Evolutionary conservation across 2,329 filamentous ascomycete genomes (phyloP).

Genomic region (Diaporthe batatas): DNA sequence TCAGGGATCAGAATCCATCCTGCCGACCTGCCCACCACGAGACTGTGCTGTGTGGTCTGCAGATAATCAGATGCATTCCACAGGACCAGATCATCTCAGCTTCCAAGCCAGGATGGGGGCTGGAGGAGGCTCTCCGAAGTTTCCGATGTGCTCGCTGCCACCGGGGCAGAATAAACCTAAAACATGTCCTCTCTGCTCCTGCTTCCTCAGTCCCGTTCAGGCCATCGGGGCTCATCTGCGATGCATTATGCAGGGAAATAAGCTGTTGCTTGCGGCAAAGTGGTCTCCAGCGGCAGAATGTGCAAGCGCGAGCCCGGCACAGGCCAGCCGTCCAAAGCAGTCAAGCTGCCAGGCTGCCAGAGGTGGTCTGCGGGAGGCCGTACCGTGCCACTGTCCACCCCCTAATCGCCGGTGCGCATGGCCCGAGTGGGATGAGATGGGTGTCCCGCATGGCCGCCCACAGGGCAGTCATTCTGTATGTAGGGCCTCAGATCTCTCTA

Average conservation of each 20-base stretch:
- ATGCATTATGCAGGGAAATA: constrained; percentile 23
- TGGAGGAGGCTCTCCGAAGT: constrained; percentile 33
- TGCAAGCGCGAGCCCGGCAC: constrained; percentile 14
- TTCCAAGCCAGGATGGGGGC: constrained; percentile 13
- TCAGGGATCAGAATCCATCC: constrained; percentile 25
- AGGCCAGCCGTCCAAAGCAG: constrained; percentile 5
- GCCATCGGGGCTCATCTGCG: constrained; percentile 4
- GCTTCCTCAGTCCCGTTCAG: neutral
- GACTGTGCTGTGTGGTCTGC: neutral
- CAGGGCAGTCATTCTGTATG: neutral
- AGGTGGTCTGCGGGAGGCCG: constrained; percentile 14
- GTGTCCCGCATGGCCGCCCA: neutral
- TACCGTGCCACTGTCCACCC: constrained; percentile 11
- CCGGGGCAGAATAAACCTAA: neutral
- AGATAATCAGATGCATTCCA: constrained; percentile 24
- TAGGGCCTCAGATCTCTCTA: constrained; percentile 20
- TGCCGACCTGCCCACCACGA: constrained; percentile 21
- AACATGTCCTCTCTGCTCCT: neutral
- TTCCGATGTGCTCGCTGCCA: constrained; percentile 19
- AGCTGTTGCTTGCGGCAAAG: constrained; percentile 7
- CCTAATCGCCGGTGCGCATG: constrained; percentile 1
- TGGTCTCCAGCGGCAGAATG: constrained; percentile 1
- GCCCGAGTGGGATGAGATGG: constrained; percentile 13
- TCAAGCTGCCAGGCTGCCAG: constrained; percentile 13
- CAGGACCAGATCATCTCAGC: constrained; percentile 29